A percentile compares a stretch with the other conserved stretches of the same genome.
These are phyloP conservation scores for Cordyceps javanica DNA, from an alignment of 2,329 filamentous ascomycete genomes.

Conservation along the genomic window DNA sequence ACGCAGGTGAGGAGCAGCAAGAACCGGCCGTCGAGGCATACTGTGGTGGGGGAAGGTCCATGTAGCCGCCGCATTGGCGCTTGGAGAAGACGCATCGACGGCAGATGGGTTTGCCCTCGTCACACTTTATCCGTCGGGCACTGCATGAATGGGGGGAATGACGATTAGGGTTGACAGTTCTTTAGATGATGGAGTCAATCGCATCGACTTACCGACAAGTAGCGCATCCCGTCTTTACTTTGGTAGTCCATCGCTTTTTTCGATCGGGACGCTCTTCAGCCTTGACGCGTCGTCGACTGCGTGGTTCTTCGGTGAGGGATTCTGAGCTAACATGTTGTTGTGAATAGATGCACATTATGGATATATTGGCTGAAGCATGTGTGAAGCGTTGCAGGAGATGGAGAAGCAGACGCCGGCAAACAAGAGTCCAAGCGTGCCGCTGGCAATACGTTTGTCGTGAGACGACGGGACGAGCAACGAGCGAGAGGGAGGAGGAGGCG, in stretches of 20 bases:
- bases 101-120: constrained; percentile 5
- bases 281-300: not conserved
- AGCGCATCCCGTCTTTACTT: constrained; percentile 3
- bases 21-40: not conserved
- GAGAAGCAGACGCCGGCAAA: not conserved
- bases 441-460: not conserved
- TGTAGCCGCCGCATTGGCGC: constrained; percentile 2
- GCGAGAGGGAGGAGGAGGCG: not conserved
- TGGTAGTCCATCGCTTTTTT: constrained; percentile 7
- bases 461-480: too few species aligned
- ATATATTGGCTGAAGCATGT: not conserved
- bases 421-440: not conserved
- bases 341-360: not conserved
- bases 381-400: not conserved
- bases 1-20: not conserved
- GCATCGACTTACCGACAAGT: not conserved
- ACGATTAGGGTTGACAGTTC: not conserved
- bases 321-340: not conserved
- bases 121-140: constrained; percentile 1
- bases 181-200: not conserved
- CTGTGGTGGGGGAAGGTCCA: not conserved
- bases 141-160: not conserved
- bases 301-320: not conserved
- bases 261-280: not conserved
- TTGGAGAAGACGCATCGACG: constrained; percentile 2